Conservation (phyloP, 768 basidiomycete species). For the Leccinum subgranulosum region DNA sequence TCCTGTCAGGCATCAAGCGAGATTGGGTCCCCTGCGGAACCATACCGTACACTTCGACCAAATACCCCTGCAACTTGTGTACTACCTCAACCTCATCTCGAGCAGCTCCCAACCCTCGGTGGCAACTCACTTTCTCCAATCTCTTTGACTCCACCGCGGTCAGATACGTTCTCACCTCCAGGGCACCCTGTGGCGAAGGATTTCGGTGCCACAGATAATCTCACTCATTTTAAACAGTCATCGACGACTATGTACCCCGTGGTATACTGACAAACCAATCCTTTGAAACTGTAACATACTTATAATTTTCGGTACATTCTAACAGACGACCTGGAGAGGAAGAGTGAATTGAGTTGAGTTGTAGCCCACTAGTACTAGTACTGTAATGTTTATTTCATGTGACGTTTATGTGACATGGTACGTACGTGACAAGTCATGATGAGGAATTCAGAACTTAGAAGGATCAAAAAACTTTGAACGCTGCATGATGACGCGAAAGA, state of each 20-base stretch:
- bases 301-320: background rate
- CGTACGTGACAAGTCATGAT: background rate
- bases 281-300: background rate
- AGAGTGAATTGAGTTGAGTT: background rate
- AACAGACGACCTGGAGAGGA: background rate
- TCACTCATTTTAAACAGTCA: constrained; percentile 1
- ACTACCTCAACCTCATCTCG: background rate
- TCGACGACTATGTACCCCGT: constrained; percentile 1
- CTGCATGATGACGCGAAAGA: background rate
- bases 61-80: background rate
- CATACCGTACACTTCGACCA: background rate
- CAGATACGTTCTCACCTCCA: background rate
- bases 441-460: too few species aligned
- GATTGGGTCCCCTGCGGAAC: constrained; percentile 13
- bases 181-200: background rate
- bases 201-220: background rate
- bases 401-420: background rate
- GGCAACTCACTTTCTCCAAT: background rate
- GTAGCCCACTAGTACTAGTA: background rate
- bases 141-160: background rate
- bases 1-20: constrained; percentile 26
- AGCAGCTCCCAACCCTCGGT: background rate
- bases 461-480: background rate
- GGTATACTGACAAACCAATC: background rate
- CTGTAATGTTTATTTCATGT: background rate